A percentile compares a stretch with the other conserved stretches of the same genome.
Conservation (phyloP, 2,329 filamentous ascomycete genomes). For the Cladophialophora psammophila region DNA sequence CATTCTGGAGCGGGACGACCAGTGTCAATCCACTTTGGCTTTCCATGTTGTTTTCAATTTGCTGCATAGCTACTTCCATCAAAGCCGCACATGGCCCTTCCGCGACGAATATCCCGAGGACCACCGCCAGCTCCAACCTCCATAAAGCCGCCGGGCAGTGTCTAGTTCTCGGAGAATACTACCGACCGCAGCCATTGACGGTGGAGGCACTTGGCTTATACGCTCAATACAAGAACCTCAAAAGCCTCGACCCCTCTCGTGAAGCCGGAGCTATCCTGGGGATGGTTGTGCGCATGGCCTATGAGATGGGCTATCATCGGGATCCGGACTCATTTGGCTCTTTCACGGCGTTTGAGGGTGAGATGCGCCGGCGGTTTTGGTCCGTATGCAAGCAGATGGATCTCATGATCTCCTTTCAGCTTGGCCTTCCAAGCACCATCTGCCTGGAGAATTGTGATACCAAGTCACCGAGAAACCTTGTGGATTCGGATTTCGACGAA, state of each 20-base stretch:
- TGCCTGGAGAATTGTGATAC: slow-evolving; percentile 68
- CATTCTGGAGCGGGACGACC: slow-evolving; percentile 58
- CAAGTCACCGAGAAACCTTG: slow-evolving; percentile 63
- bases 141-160: slow-evolving; percentile 56
- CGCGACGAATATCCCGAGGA: slow-evolving; percentile 55
- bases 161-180: slow-evolving; percentile 57
- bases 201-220: slow-evolving; percentile 46
- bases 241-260: slow-evolving; percentile 60
- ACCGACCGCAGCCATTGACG: slow-evolving; percentile 35
- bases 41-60: slow-evolving; percentile 61
- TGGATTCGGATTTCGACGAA: slow-evolving; percentile 67
- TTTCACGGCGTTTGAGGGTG: slow-evolving; percentile 63
- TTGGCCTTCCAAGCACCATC: slow-evolving; percentile 69
- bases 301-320: slow-evolving; percentile 68
- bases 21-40: slow-evolving; percentile 60
- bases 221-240: slow-evolving; percentile 61
- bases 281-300: slow-evolving; percentile 64
- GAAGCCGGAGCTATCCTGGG: slow-evolving; percentile 62
- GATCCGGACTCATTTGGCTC: slow-evolving; percentile 47
- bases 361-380: slow-evolving; percentile 58
- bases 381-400: slow-evolving; percentile 61
- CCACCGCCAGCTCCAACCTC: slow-evolving; percentile 48
- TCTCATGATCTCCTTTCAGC: slow-evolving; percentile 66
- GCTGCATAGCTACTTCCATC: slow-evolving; percentile 41
- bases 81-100: slow-evolving; percentile 2